Evolutionary conservation across 2,329 filamentous ascomycete species (phyloP), one percentile per base, ranked within the genome.

Genomic region (Colletotrichum theobromicola): DNA sequence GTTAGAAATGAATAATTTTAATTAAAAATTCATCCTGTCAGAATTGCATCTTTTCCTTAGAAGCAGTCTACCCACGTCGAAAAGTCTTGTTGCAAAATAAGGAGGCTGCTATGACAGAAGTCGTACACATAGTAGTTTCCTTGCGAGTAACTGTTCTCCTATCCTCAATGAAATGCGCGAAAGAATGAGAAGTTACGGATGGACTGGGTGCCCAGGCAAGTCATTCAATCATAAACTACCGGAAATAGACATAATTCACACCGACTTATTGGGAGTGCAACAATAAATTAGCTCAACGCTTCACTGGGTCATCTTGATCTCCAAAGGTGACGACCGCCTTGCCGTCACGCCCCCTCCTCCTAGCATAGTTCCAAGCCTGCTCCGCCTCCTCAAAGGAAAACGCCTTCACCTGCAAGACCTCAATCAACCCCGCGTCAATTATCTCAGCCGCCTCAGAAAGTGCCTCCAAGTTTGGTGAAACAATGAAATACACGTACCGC

Each of bases 401-500:
- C 16, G 0, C 16, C n/a, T 42, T 9, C 37, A 42, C 8, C 37
- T 1, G 4, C 37, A 5, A 42, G 9, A 3, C 16, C 37, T n/a
- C 37, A 15, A 42, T n/a, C 37, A 42, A 10, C 37, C 37, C 79
- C 2, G 74, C 67, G 8, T 82, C 80, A 12, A 83, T 58, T 42
- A 82, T 57, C 1, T 35, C 63, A 1, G 75, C 77, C 3, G 78
- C 70, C 16, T 77, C 73, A 1, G 26, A 65, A 64, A 83, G 63
- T 2, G 70, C 64, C 21, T 77, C 76, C 1, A 74, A 63, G 21
- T 73, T 75, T 3, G 80, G 77, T 7, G 77, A 75, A 7, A 83
- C 78, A 8, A 83, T 67, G 18, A 85, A 85, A 18, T 83, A 81
- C 1, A 77, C 68, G 53, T 79, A 79, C 16, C 60, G 78, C 3